Evolutionary conservation across 441 rosid species (phyloP), one percentile per base, ranked within the genome.

Genomic region (Mallotus japonicus): DNA sequence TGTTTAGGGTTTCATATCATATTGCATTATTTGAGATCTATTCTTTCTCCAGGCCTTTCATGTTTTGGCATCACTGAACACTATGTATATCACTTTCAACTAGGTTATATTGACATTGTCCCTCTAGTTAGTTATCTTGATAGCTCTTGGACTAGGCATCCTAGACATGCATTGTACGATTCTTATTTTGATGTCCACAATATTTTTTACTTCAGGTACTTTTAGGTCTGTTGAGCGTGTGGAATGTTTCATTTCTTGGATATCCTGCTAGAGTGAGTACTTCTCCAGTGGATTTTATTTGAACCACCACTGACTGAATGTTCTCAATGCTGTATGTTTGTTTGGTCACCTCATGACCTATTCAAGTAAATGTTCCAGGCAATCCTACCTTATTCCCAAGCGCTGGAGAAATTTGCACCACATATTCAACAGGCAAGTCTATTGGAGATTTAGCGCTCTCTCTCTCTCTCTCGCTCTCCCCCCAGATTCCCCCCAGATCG

Each of bases 191-290:
- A 75, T 40, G 73, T 73, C 75, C 51, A 50, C 73, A 40, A 69
- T 44, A 65, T 71, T 69, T 37, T 64, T 53, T 59, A 58, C 62
- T 84, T 77, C 89, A 95, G 99, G 97, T 95, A 63, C 89, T 92
- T 37, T 69, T 95, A 67, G 99, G 96, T 79, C 78, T 95, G 80
- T 83, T 95, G 80, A 95, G 99, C 19, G 73, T 91, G 46, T 95
- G 99, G 99, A 95, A 95, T 80, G 99, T 91, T 78, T 87, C 99
- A 46, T 92, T 92, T 85, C 86, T 95, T 80, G 99, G 91, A 83
- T 85, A 90, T 85, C 90, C 99, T 80, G 92, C 99, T 56, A 89
- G 98, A 75, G 98, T 90, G 80, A 86, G 88, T 76, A 55, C 66
- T 65, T 67, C 61, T 65, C 75, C 77, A 44, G n/a, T 60, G 61